Evolutionary conservation across 1,139 yeast genomes (phyloP), one percentile per base, ranked within the genome.

Genomic region (Candida sp.): DNA sequence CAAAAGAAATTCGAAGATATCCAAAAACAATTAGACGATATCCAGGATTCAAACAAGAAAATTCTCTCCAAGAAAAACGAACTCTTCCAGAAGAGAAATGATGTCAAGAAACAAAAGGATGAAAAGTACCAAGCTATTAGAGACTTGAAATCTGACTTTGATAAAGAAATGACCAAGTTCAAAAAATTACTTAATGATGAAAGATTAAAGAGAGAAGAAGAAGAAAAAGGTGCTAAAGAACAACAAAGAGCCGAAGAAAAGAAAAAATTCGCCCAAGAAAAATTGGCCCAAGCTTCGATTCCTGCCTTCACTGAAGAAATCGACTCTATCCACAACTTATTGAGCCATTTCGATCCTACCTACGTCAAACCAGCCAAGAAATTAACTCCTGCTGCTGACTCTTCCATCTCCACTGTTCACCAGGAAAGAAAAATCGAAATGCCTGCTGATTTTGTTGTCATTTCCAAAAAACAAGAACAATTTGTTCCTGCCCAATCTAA

Each of bases 271-370:
- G 83, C 93, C 52, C 89, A 87, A 58, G 72, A 75, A 51, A 77
- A 79, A 57, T 74, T 83, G 64, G 72, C 77, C 45, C 80, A 77
- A 49, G 90, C 90, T 44, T 86, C 91, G 32, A 73, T 76, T 56
- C 97, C 98, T 37, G 98, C 97, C 34, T 91, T 87, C 70, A 81
- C 84, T 49, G 70, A 70, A 40, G 93, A 89, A 68, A 82, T 88
- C 56, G 76, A 74, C 55, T 73, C 84, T 49, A 87, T 93, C 59
- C 89, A 88, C 66, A 72, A 75, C 50, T 75, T 89, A 60, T 75
- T 90, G 63, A 60, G 70, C 36, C 79, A 81, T 68, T 87, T 91
- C 57, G 96, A 89, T 61, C 95, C 96, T 53, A 64, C 83, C 38
- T 85, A 82, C 64, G 86, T 78, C 53, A 84, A 80, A 68, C 85